These are phyloP conservation scores for Geotrichum klebahnii DNA, from an alignment of 1,139 yeast genomes.

Conservation along the genomic window DNA sequence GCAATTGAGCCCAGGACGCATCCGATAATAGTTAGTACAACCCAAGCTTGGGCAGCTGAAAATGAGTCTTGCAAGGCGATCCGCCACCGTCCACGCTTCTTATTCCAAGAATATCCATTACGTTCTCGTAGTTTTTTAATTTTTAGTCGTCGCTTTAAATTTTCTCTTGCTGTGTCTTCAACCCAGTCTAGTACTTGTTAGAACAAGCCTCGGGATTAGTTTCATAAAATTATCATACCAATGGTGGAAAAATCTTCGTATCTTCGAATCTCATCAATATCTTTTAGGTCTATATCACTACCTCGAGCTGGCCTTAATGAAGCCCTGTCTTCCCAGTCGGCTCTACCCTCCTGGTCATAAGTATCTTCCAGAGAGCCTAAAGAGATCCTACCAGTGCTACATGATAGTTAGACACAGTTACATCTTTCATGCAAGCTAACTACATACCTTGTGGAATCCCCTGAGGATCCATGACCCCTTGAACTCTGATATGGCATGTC, in stretches of 20 bases:
- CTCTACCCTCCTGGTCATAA: background rate
- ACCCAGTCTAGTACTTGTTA: slow-evolving; percentile 72
- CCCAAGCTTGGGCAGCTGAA: slow-evolving; percentile 63
- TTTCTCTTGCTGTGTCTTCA: slow-evolving; percentile 64
- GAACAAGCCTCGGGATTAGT: background rate
- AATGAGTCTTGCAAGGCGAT: slow-evolving; percentile 17
- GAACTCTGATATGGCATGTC: slow-evolving; percentile 1
- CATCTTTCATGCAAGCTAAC: too few species aligned
- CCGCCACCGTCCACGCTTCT: slow-evolving; percentile 18
- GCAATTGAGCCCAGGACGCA: slow-evolving; percentile 76
- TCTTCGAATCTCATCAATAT: slow-evolving; percentile 33
- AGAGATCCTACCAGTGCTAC: slow-evolving; percentile 13
- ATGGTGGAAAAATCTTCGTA: slow-evolving; percentile 39
- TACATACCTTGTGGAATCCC: slow-evolving; percentile 3
- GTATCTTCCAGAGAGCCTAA: slow-evolving; percentile 16
- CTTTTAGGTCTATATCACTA: slow-evolving; percentile 21
- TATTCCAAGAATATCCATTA: slow-evolving; percentile 11
- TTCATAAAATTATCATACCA: slow-evolving; percentile 12
- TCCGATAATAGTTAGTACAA: slow-evolving; percentile 72
- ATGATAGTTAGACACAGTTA: background rate
- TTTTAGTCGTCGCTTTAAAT: slow-evolving; percentile 40
- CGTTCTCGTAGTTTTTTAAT: slow-evolving; percentile 23
- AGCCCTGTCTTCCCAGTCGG: slow-evolving; percentile 5
- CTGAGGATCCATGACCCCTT: background rate
- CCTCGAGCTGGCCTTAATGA: background rate